Evolutionary conservation across 768 basidiomycete species (phyloP), one percentile per base, ranked within the genome.

Genomic region (Strobilomyces dryophilus): DNA sequence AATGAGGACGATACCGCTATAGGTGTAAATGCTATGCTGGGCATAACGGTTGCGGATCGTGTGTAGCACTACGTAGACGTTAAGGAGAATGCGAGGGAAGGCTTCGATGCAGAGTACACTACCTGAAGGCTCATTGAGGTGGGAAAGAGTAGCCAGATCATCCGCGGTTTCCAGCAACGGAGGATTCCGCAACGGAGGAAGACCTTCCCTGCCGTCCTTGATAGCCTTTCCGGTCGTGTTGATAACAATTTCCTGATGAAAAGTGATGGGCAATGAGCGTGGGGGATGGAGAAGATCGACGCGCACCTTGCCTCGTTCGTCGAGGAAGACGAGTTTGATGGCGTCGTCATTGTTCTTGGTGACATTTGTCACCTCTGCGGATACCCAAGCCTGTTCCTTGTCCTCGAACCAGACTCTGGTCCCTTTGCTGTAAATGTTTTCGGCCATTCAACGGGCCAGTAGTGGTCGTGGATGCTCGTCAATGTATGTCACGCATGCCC

Each of bases 51-150:
- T 95, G 35, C 89, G 85, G 62, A 99, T 98, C 42, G 95, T 95
- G 67, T 99, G 95, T 26, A 99, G 79, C 29, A 99, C 95, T 95
- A 61, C 4, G 54, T 20, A 58, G 42, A 44, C 24, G 32, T 21
- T 42, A 49, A 45, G 36, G 42, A 44, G 34, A 37, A 56, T 14
- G 18, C 8, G 17, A 8, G 15, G 4, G 20, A 31, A 26, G n/a
- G 24, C 24, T 11, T 15, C 32, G 10, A 29, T 36, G 15, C n/a
- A 39, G 44, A 12, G 17, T 64, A 80, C 46, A 18, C 48, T 61
- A 95, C 95, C 95, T 63, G 89, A 92, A 49, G 97, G 95, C 70
- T 99, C 97, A 69, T 98, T 98, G 60, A 99, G 79, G 77, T 98
- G 94, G 45, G 93, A 97, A 63, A 99, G 84, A 51, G 95, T 97